Conservation (phyloP, 768 basidiomycete species). For the Tylopilus vinaceipallidus region DNA sequence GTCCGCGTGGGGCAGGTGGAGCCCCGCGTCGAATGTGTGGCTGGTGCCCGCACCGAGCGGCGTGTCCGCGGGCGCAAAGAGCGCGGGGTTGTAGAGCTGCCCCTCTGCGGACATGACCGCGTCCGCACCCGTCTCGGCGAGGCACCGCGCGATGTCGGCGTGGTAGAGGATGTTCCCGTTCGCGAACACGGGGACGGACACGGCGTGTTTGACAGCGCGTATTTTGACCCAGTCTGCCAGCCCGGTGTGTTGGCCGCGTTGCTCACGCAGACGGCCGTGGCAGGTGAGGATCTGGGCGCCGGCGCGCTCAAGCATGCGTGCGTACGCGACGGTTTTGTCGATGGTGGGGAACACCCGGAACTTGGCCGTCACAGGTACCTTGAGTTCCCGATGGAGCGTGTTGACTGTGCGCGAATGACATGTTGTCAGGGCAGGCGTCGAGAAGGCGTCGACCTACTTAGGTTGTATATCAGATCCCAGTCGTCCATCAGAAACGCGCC, state of each 20-base stretch:
- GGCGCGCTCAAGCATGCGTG: slow-evolving; percentile 91
- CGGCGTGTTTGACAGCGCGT: slow-evolving; percentile 84
- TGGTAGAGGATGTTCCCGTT: slow-evolving; percentile 94
- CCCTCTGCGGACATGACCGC: slow-evolving; percentile 96
- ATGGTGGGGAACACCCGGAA: slow-evolving; percentile 87
- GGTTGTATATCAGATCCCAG: slow-evolving; percentile 81
- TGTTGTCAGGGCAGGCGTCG: neutral
- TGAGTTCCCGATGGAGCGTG: slow-evolving; percentile 77
- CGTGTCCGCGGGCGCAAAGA: slow-evolving; percentile 50
- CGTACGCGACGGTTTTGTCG: slow-evolving; percentile 90
- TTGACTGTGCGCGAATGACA: slow-evolving; percentile 54
- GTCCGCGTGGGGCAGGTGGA: slow-evolving; percentile 56
- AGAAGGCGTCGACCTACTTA: slow-evolving; percentile 52
- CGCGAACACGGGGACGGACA: slow-evolving; percentile 91
- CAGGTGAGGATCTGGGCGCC: slow-evolving; percentile 95
- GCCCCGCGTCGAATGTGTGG: slow-evolving; percentile 34
- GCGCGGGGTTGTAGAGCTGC: slow-evolving; percentile 86
- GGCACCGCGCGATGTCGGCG: slow-evolving; percentile 76
- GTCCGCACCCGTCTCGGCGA: slow-evolving; percentile 83
- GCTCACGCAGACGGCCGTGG: slow-evolving; percentile 89
- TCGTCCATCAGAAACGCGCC: slow-evolving; percentile 93
- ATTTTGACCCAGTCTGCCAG: slow-evolving; percentile 91
- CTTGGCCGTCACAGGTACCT: slow-evolving; percentile 94
- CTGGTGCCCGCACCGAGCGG: slow-evolving; percentile 9
- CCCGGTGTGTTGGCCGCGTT: slow-evolving; percentile 84